Evolutionary conservation across 2,329 filamentous ascomycete genomes (phyloP), one percentile per base, ranked within the genome.

Genomic region (Epichloe gansuensis): DNA sequence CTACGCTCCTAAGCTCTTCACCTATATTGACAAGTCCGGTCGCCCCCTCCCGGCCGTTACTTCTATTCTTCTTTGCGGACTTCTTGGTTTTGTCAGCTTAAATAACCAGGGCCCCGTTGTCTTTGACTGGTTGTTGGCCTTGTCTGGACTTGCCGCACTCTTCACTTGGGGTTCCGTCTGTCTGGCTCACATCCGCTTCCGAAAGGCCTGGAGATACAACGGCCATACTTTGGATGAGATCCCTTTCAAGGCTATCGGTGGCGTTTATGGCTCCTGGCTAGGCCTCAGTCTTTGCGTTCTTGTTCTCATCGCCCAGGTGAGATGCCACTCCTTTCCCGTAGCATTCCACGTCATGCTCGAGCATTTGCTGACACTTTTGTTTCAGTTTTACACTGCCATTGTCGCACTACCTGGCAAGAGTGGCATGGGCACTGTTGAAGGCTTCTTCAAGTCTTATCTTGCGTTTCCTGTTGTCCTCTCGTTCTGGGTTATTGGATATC

Each of bases 121-220:
- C 42, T 81, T 84, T 56, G 71, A 76, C 60, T 84, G 81, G 81
- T 74, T 84, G 6, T 71, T 78, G 25, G 76, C 80, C 17, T 68
- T 84, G 17, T 82, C 79, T 2, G 80, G 77, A 55, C 73, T 84
- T 5, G 74, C 75, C 15, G 74, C 77, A 47, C 74, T 84, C 54
- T 83, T 82, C 64, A 78, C 79, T 35, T 85, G 80, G 80, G 79
- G 74, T 41, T 80, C 75, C 50, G 80, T 85, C 59, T 82, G 78
- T 63, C 61, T 81, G 15, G 74, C 77, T 3, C 81, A 84, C 61
- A 81, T 84, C 61, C 79, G 81, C 47, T 84, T 83, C 74, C 78
- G 81, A 46, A 60, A 62, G 21, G 81, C 78, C 2, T 84, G 80
- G 81, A 66, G 64, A 47, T 64, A 68, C 35, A 74, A 83, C 54